phyloP scores from a whole-genome alignment of 2,329 filamentous ascomycete species.

The Fusarium keratoplasticum region DNA sequence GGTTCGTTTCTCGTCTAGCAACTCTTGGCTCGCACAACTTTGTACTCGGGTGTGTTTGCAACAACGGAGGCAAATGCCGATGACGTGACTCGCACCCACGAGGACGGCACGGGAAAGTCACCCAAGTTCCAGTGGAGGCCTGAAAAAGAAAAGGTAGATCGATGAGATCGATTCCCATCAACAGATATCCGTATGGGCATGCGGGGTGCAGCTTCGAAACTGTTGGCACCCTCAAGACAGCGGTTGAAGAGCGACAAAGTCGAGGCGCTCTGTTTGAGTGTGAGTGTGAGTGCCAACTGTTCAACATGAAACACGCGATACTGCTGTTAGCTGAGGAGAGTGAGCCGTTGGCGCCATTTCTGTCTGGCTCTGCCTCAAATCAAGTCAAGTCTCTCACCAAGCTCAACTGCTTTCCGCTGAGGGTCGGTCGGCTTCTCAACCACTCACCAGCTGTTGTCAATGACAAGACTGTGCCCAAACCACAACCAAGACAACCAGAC shows the following conservation, averaged over 20 bases:
- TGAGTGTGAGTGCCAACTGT: not conserved
- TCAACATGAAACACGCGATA: conserved; percentile 1
- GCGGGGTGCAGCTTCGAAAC: conserved; percentile 7
- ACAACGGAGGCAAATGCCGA: not conserved
- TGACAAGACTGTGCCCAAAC: not conserved
- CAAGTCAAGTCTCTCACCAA: conserved; percentile 2
- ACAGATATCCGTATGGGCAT: not conserved
- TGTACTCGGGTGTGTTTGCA: conserved; percentile 4
- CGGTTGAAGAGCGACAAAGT: not conserved
- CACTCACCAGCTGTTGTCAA: not conserved
- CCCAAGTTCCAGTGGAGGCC: not conserved
- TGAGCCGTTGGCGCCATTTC: conserved; percentile 8
- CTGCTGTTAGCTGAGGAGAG: not conserved
- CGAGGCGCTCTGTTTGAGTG: not conserved
- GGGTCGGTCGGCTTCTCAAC: not conserved
- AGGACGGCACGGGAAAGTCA: conserved; percentile 1
- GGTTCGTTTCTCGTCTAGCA: not conserved
- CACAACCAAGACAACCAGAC: not conserved
- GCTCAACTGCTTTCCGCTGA: conserved; percentile 14
- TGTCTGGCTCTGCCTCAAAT: not conserved
- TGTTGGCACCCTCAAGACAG: not conserved
- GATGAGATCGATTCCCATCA: not conserved
- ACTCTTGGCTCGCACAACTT: not conserved
- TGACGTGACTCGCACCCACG: conserved; percentile 5
- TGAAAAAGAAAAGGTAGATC: conserved; percentile 2